Base-by-base conservation (phyloP, 306 rosid genomes). In the Styphnolobium japonicum region DNA sequence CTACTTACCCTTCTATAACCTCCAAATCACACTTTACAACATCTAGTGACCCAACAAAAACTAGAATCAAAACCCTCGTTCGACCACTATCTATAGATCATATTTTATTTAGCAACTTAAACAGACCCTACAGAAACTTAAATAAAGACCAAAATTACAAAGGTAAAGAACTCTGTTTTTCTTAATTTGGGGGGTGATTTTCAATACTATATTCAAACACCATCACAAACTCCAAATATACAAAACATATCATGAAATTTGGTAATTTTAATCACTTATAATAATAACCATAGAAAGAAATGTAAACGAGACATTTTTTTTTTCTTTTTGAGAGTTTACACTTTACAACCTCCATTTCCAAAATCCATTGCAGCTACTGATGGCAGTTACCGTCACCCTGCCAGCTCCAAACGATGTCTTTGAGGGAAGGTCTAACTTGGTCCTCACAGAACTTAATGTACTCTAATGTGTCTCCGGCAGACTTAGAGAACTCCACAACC, bases 381-480 rank as follows among this genome's bases (percentile, higher is more conserved):
- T 69, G 43, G 18, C 1, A 46, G 16, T 45, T 52, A 49, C 7
- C 7, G 6, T 91, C 93, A 29, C 97, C 98, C 60, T 91, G 98
- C 97, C 98, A 93, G n/a, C 88, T 83, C 98, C 98, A 93, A 58
- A 93, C 95, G 21, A 93, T 86, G 90, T 93, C 98, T 58, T 91
- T 85, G 11, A 91, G 84, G 0, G 97, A 91, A n/a, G 98, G 95
- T 63, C 98, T 86, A 7, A 89, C 84, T 6, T 91, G 88, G 14
- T 87, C 90, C 64, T 93, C 97, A 65, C 90, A 93, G 33, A 91
- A 85, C 80, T 87, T 90, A 4, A 74, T 48, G 67, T 94, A 94
- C 77, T 94, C 97, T 0, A 92, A 46, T 1, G 94, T 90, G 48
- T 92, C 97, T 0, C 98, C 97, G 12, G 92, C 72, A 0, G 87